A percentile compares a stretch with the other conserved stretches of the same genome.
Conservation (phyloP, 192 early-diverging fungal species). For the Entomortierella lignicola region DNA sequence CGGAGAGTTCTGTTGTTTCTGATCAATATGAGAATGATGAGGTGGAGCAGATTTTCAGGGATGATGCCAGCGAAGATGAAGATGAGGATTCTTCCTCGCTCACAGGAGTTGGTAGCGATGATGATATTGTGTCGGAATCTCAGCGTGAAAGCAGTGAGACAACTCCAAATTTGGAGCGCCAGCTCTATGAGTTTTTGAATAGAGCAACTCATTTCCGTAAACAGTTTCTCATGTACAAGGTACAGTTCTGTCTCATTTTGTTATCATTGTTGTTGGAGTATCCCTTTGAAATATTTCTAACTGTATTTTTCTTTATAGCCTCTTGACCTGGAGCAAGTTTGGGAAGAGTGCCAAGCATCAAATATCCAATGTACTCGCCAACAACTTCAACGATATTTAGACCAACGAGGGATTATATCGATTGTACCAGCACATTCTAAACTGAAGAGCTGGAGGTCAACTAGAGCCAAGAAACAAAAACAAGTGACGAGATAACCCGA, state of each 20-base stretch:
- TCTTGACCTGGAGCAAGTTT: slow-evolving; percentile 31
- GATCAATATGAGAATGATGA: too few species aligned
- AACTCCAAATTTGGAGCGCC: slow-evolving; percentile 14
- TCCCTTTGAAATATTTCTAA: too few species aligned
- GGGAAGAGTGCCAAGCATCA: slow-evolving; percentile 35
- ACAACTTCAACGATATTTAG: slow-evolving; percentile 33
- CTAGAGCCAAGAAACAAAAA: slow-evolving; percentile 19
- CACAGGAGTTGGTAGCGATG: neutral
- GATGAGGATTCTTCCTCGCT: neutral
- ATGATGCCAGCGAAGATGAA: neutral
- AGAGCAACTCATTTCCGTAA: slow-evolving; percentile 19
- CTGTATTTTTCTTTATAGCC: slow-evolving; percentile 22
- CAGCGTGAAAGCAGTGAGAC: neutral
- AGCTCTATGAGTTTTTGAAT: slow-evolving; percentile 24
- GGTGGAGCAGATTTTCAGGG: neutral
- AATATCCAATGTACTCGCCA: slow-evolving; percentile 27
- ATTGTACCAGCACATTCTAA: slow-evolving; percentile 36
- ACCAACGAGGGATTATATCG: slow-evolving; percentile 32
- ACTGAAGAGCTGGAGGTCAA: slow-evolving; percentile 37
- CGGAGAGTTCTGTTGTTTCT: neutral
- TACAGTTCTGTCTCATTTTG: slow-evolving; percentile 4
- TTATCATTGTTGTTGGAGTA: neutral
- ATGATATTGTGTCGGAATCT: neutral
- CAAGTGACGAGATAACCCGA: neutral
- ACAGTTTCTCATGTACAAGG: slow-evolving; percentile 38